These are phyloP conservation scores for Zygoascus bituminiphila DNA, from an alignment of 805 yeast species.

Conservation along the genomic window DNA sequence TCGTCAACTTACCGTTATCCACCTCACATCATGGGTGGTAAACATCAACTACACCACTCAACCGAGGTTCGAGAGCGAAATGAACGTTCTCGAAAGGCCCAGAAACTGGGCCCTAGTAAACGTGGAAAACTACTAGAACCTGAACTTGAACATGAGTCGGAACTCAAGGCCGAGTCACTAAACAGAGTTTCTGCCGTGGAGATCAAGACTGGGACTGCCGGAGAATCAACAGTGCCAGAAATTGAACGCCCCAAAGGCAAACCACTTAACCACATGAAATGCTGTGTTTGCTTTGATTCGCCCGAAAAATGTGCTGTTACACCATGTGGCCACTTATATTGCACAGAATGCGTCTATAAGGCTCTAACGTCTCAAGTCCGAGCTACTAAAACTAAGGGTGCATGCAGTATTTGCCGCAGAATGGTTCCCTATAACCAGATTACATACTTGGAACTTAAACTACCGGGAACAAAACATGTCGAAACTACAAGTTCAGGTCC, in stretches of 20 bases:
- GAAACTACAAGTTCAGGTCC: not conserved
- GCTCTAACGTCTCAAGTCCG: conserved; percentile 24
- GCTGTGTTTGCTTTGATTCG: conserved; percentile 31
- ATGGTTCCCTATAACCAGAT: conserved; percentile 23
- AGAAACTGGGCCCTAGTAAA: too few relatives aligned
- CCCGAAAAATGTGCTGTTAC: conserved; percentile 28
- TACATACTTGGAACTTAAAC: conserved; percentile 22
- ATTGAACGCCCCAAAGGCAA: not conserved
- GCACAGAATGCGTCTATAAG: conserved; percentile 28
- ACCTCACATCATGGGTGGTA: not conserved
- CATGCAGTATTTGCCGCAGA: conserved; percentile 30
- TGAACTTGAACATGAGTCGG: too few relatives aligned
- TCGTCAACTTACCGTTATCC: too few relatives aligned
- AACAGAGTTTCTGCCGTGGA: not conserved
- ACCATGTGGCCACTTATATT: conserved; percentile 33
- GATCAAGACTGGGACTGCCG: not conserved
- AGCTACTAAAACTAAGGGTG: conserved; percentile 24
- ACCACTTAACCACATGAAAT: conserved; percentile 16
- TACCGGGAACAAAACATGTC: not conserved
- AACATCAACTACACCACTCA: not conserved
- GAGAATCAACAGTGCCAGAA: not conserved
- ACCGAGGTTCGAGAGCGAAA: not conserved
- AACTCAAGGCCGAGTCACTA: not conserved
- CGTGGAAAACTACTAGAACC: too few relatives aligned
- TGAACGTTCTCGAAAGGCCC: not conserved